These are phyloP conservation scores for Simplicillium sp. DNA, from an alignment of 2,329 filamentous ascomycete genomes.

Conservation along the genomic window DNA sequence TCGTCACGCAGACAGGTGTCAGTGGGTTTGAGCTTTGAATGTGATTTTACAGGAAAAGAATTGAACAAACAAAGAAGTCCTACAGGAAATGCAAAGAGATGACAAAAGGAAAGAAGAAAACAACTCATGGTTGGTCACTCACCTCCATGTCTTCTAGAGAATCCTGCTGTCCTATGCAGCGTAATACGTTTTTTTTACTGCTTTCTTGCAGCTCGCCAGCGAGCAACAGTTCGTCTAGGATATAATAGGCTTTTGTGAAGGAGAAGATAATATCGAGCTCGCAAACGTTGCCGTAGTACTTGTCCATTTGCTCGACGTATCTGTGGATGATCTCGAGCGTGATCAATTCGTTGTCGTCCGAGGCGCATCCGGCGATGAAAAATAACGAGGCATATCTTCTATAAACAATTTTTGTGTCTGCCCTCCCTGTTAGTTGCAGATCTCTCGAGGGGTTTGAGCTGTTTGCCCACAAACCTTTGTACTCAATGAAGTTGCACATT, in stretches of 20 bases:
- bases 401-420: conserved; percentile 98
- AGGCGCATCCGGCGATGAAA: conserved; percentile 95
- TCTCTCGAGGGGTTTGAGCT: conserved; percentile 7
- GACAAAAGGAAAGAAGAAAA: conserved; percentile 4
- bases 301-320: conserved; percentile 99
- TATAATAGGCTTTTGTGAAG: conserved; percentile 99
- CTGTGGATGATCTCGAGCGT: conserved; percentile 97
- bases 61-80: background rate
- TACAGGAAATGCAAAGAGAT: background rate
- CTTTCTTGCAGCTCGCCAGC: conserved; percentile 97
- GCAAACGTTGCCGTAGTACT: conserved; percentile 99
- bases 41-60: background rate
- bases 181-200: conserved; percentile 96
- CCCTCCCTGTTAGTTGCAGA: background rate
- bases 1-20: conserved; percentile 36
- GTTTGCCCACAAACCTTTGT: conserved; percentile 62
- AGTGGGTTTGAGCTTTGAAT: conserved; percentile 2
- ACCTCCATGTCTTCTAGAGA: conserved; percentile 99
- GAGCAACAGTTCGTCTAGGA: conserved; percentile 89
- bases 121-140: conserved; percentile 33
- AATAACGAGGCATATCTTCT: conserved; percentile 97
- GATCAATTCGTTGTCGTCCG: conserved; percentile 97
- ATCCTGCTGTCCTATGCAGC: conserved; percentile 95
- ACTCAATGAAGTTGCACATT: conserved; percentile 99
- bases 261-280: conserved; percentile 99